These are phyloP conservation scores for Collybia mongolica DNA, from an alignment of 768 basidiomycete genomes.

Conservation along the genomic window DNA sequence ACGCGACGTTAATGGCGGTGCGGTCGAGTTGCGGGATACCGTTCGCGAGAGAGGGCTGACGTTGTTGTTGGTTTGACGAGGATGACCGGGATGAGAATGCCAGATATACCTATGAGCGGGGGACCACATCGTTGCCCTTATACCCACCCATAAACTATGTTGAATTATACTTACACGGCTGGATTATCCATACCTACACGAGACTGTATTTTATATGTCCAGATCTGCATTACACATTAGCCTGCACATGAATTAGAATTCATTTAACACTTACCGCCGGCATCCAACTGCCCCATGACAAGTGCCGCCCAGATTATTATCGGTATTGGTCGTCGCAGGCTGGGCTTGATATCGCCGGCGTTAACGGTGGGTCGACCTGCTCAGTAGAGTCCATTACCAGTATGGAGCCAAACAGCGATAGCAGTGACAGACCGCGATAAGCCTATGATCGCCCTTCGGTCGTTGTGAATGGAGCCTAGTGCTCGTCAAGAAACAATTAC, in stretches of 20 bases:
- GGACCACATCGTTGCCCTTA: slow-evolving; percentile 5
- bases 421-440: too few relatives aligned
- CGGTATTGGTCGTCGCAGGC: too few relatives aligned
- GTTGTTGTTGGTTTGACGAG: slow-evolving; percentile 47
- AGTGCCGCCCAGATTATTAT: too few relatives aligned
- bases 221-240: neutral
- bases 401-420: too few relatives aligned
- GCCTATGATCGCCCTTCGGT: too few relatives aligned
- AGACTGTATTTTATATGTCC: slow-evolving; percentile 4
- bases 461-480: neutral
- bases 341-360: too few relatives aligned
- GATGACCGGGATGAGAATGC: slow-evolving; percentile 4
- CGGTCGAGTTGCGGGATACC: slow-evolving; percentile 62
- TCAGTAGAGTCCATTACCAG: too few relatives aligned
- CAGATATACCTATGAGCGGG: slow-evolving; percentile 15
- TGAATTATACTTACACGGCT: slow-evolving; percentile 11
- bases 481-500: slow-evolving; percentile 14
- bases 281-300: too few relatives aligned
- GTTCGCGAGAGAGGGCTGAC: slow-evolving; percentile 48
- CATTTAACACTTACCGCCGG: too few relatives aligned
- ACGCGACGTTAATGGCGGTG: slow-evolving; percentile 51
- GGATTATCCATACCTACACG: slow-evolving; percentile 2
- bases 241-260: too few relatives aligned
- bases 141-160: slow-evolving; percentile 15
- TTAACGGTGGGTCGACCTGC: too few relatives aligned